These are phyloP conservation scores for Skeletonema menzelii DNA, from an alignment of 108 stramenopile genomes.

Conservation along the genomic window DNA sequence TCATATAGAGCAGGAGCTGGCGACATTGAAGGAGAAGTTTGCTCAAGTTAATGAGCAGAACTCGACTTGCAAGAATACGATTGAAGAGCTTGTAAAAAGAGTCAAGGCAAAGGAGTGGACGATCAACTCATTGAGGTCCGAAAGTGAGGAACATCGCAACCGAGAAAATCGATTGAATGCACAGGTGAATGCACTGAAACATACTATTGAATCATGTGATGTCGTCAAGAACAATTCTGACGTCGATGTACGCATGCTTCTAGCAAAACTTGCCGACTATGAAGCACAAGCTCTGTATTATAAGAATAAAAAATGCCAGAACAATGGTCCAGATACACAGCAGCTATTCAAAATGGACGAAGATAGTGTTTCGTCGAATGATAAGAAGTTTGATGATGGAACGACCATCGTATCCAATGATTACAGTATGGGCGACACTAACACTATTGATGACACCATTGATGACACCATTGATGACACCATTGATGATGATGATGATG, in stretches of 20 bases:
- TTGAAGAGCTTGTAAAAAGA: conserved; percentile 15
- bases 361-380: neutral
- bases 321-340: conserved; percentile 13
- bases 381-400: neutral
- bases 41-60: neutral
- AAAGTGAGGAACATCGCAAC: conserved; percentile 23
- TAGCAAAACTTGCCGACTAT: conserved; percentile 32
- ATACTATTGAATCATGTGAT: conserved; percentile 30
- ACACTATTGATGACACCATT: neutral
- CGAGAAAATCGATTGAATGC: conserved; percentile 22
- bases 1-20: conserved; percentile 12
- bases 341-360: neutral
- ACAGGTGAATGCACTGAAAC: conserved; percentile 13
- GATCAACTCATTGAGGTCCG: conserved; percentile 28
- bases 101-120: conserved; percentile 42
- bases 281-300: conserved; percentile 8
- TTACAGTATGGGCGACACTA: neutral
- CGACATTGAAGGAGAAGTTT: neutral
- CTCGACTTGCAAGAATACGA: conserved; percentile 2
- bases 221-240: conserved; percentile 10
- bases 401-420: neutral
- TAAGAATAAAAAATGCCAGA: conserved; percentile 11
- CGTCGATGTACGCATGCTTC: conserved; percentile 41
- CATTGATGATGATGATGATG: neutral
- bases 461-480: neutral